Evolutionary conservation across 2,329 filamentous ascomycete genomes (phyloP).

Genomic region (Corniculantispora saksenae): DNA sequence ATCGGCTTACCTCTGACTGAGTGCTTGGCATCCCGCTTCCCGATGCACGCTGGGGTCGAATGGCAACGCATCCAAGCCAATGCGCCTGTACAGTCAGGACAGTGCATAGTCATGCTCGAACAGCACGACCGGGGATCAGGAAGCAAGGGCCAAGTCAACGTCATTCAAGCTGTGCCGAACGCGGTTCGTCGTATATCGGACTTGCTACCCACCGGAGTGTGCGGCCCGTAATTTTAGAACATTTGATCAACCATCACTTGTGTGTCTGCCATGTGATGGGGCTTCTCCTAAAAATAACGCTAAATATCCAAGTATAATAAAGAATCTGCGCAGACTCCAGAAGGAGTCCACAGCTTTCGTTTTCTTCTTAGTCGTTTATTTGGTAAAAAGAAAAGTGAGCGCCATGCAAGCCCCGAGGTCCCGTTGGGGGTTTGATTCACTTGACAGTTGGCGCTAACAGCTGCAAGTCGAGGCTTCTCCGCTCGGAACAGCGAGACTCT

Average conservation of each 20-base stretch:
- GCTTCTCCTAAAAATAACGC: background rate
- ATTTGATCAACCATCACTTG: background rate
- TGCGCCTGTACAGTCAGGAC: background rate
- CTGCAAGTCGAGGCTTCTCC: background rate
- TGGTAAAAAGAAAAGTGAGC: background rate
- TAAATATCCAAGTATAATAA: background rate
- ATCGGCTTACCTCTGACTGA: background rate
- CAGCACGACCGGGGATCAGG: background rate
- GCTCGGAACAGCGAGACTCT: background rate
- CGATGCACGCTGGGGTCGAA: background rate
- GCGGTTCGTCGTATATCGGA: constrained; percentile 8
- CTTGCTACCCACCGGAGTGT: background rate
- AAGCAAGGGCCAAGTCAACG: constrained; percentile 2
- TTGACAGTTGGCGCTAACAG: constrained; percentile 2
- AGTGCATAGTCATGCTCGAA: background rate
- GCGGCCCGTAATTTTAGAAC: constrained; percentile 10
- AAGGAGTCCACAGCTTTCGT: background rate
- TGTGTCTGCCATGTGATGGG: background rate
- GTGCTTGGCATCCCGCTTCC: constrained; percentile 7
- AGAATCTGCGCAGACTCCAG: background rate
- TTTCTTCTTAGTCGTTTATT: background rate
- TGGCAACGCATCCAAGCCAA: background rate
- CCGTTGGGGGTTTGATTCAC: background rate
- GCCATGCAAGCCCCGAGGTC: background rate
- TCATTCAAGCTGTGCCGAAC: background rate